phyloP scores from a whole-genome alignment of 2,329 filamentous ascomycete genomes.

The Fonsecaea multimorphosa region DNA sequence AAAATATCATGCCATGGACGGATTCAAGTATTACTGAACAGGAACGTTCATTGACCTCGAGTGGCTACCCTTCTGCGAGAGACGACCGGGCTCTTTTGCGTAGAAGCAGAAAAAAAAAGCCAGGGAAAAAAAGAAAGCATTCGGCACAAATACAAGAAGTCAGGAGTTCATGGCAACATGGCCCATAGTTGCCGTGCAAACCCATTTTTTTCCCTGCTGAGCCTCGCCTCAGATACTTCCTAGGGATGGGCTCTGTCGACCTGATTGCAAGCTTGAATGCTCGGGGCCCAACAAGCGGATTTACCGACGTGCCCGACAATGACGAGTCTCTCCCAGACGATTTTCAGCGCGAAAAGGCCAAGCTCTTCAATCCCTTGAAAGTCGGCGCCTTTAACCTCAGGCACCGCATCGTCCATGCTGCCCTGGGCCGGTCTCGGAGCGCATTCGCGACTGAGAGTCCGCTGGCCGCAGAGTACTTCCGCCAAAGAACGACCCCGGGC shows the following conservation, averaged over 20 bases:
- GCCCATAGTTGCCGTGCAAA: background rate
- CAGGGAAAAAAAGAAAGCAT: background rate
- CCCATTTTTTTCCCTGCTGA: background rate
- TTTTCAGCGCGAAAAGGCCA: background rate
- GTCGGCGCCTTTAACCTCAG: slow-evolving; percentile 40
- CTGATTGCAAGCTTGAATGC: slow-evolving; percentile 1
- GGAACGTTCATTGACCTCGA: background rate
- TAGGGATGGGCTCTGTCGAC: background rate
- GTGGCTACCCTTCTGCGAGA: background rate
- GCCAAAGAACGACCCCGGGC: slow-evolving; percentile 1
- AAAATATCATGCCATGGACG: background rate
- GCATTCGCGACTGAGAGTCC: background rate
- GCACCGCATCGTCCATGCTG: slow-evolving; percentile 42
- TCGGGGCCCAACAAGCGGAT: slow-evolving; percentile 6
- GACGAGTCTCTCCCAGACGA: background rate
- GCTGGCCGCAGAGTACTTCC: slow-evolving; percentile 6
- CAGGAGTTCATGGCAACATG: background rate
- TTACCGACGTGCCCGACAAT: slow-evolving; percentile 5
- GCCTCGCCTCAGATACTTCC: background rate
- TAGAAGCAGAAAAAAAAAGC: background rate
- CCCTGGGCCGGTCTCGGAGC: slow-evolving; percentile 1
- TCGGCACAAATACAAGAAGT: slow-evolving; percentile 1
- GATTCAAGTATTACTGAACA: background rate
- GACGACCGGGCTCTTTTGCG: background rate
- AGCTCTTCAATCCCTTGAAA: slow-evolving; percentile 47